Conservation (phyloP, 192 early-diverging fungal genomes). For the Funneliformis geosporum region DNA sequence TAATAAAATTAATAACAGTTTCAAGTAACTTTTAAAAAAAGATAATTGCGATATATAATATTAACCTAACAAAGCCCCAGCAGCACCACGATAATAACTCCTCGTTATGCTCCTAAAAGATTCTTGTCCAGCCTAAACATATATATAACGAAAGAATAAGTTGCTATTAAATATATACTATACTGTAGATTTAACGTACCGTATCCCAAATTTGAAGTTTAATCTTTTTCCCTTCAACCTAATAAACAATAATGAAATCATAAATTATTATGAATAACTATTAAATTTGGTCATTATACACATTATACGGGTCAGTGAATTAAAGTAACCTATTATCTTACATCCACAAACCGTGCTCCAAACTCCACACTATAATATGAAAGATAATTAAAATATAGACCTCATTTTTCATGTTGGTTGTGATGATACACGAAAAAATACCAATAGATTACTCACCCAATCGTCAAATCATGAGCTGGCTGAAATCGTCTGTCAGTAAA, state of each 20-base stretch:
- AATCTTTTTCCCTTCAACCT: conserved; percentile 77
- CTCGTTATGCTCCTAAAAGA: conserved; percentile 84
- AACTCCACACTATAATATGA: conserved; percentile 66
- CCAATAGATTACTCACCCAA: conserved; percentile 55
- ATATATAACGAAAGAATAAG: not conserved
- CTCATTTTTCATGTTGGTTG: not conserved
- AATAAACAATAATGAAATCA: not conserved
- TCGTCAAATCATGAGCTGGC: conserved; percentile 79
- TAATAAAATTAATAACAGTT: conserved; percentile 27
- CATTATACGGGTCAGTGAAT: too few species aligned
- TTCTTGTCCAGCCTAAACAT: conserved; percentile 77
- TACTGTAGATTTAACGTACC: conserved; percentile 43
- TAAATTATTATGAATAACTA: too few species aligned
- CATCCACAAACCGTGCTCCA: conserved; percentile 74
- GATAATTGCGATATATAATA: not conserved
- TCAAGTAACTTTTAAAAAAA: not conserved
- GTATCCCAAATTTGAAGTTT: conserved; percentile 97
- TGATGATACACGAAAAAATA: not conserved
- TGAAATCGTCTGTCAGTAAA: conserved; percentile 83
- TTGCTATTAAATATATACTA: not conserved
- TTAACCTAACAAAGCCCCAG: conserved; percentile 70
- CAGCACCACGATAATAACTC: conserved; percentile 82
- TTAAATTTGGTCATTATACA: too few species aligned
- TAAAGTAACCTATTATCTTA: conserved; percentile 33
- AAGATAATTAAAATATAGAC: not conserved